phyloP scores from a whole-genome alignment of 2,329 filamentous ascomycete genomes.

The Venturiaceae sp. region DNA sequence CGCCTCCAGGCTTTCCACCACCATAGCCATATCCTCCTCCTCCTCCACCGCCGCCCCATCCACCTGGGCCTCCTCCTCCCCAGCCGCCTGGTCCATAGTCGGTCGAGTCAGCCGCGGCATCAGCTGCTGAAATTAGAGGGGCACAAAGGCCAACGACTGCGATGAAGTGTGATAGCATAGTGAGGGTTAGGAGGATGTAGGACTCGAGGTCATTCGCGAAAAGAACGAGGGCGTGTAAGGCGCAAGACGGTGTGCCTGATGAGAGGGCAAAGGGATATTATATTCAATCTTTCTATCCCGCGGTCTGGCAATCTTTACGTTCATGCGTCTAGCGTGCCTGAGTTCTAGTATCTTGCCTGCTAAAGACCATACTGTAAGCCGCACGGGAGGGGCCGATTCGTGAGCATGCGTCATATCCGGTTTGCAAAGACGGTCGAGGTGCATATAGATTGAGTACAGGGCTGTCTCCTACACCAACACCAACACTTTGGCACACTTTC shows the following conservation, averaged over 20 bases:
- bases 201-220: background rate
- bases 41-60: background rate
- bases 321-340: background rate
- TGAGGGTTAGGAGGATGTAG: background rate
- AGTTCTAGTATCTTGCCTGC: background rate
- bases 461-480: background rate
- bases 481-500: background rate
- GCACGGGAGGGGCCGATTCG: background rate
- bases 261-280: background rate
- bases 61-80: background rate
- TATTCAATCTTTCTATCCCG: background rate
- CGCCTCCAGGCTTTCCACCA: background rate
- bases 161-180: background rate
- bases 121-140: background rate
- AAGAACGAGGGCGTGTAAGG: background rate
- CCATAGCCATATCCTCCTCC: background rate
- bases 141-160: background rate
- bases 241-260: background rate
- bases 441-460: slow-evolving; percentile 1
- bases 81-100: background rate
- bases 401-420: background rate
- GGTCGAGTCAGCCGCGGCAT: background rate
- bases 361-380: background rate
- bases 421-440: background rate
- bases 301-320: background rate